Conservation (phyloP, 805 yeast species). For the Starmera dryadoides region DNA sequence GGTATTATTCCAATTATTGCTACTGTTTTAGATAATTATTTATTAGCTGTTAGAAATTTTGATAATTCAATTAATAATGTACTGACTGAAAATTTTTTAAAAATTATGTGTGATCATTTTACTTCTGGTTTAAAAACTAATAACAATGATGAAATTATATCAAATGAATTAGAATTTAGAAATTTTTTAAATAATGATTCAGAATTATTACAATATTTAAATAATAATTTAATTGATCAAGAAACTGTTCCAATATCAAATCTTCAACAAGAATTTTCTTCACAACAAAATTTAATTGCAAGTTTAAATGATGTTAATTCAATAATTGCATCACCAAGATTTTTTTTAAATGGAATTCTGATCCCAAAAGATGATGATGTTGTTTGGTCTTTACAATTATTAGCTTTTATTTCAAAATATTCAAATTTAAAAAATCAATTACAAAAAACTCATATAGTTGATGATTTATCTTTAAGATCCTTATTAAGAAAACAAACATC, state of each 20-base stretch:
- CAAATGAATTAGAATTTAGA: neutral
- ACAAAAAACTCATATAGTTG: constrained; percentile 70
- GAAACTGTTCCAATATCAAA: neutral
- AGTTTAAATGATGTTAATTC: constrained; percentile 15
- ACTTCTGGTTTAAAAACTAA: too few relatives aligned
- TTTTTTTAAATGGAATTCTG: constrained; percentile 60
- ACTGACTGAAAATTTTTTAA: constrained; percentile 10
- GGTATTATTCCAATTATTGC: constrained; percentile 89
- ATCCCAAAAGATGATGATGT: constrained; percentile 91
- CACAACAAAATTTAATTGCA: constrained; percentile 3
- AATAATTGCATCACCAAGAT: constrained; percentile 38
- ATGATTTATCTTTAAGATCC: constrained; percentile 52
- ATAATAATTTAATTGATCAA: constrained; percentile 1
- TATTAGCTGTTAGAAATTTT: constrained; percentile 31
- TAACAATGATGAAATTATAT: too few relatives aligned
- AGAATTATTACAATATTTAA: neutral
- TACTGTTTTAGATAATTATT: constrained; percentile 84
- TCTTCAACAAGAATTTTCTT: neutral
- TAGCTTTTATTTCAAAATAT: constrained; percentile 92
- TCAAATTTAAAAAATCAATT: constrained; percentile 67
- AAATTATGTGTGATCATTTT: constrained; percentile 2
- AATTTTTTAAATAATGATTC: neutral
- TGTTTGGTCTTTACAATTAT: constrained; percentile 83
- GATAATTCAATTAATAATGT: constrained; percentile 17
- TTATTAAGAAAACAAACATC: constrained; percentile 9